Percentiles rank a stretch among this genome's conserved stretches.
Evolutionary conservation across 805 yeast genomes (phyloP).

Genomic region (Starmera caribaea): DNA sequence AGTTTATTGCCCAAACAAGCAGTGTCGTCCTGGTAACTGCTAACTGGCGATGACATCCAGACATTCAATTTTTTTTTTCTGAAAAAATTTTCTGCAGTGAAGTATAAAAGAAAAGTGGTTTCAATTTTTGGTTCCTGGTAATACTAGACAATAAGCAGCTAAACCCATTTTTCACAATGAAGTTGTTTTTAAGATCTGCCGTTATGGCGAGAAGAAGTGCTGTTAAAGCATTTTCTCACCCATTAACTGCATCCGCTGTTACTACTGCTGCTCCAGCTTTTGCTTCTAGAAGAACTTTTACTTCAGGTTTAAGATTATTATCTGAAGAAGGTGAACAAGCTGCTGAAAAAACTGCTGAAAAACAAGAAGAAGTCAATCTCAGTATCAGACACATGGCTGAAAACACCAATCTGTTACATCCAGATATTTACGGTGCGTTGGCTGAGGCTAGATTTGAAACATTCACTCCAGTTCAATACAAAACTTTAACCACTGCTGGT

Average conservation of each 20-base stretch:
- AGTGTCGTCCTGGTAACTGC: too few relatives aligned
- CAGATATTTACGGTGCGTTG: slow-evolving; percentile 24
- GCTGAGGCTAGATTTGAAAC: slow-evolving; percentile 34
- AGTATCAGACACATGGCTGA: slow-evolving; percentile 16
- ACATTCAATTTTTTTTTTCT: too few relatives aligned
- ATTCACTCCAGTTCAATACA: slow-evolving; percentile 63
- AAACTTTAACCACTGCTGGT: slow-evolving; percentile 46
- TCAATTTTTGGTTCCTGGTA: too few relatives aligned
- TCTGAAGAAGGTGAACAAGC: slow-evolving; percentile 15
- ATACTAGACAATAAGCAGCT: too few relatives aligned
- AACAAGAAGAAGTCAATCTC: background rate
- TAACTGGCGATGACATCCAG: too few relatives aligned
- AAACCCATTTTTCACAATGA: background rate
- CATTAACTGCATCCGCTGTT: background rate
- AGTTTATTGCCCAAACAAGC: too few relatives aligned
- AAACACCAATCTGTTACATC: slow-evolving; percentile 18
- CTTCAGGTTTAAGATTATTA: background rate
- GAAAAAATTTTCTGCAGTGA: too few relatives aligned
- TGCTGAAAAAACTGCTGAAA: slow-evolving; percentile 8
- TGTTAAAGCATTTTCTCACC: background rate
- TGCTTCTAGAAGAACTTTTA: background rate
- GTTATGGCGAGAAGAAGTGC: background rate
- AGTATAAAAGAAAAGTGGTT: too few relatives aligned
- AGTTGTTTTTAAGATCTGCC: background rate
- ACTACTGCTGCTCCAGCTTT: background rate